Evolutionary conservation across 495 filamentous ascomycete species (phyloP).

Genomic region (Neurospora sp.): DNA sequence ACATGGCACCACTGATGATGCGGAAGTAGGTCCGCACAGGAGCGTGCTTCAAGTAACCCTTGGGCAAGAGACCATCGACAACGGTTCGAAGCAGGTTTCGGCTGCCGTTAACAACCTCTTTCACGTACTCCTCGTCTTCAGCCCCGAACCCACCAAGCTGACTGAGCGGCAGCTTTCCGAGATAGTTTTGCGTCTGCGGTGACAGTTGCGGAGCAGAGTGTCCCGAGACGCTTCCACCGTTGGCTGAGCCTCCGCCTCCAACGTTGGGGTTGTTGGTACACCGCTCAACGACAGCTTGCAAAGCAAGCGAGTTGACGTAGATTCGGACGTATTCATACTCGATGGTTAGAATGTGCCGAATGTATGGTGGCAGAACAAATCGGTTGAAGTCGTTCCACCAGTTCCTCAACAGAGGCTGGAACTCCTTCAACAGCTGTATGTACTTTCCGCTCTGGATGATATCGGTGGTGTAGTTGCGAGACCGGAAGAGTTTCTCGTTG

Average conservation of each 20-base stretch:
- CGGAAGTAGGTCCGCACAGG: constrained; percentile 91
- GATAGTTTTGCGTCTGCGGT: constrained; percentile 48
- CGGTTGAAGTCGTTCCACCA: constrained; percentile 70
- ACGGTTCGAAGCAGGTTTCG: constrained; percentile 75
- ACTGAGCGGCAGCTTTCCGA: constrained; percentile 44
- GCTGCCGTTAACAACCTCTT: constrained; percentile 78
- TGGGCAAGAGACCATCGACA: constrained; percentile 70
- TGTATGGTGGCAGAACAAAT: constrained; percentile 59
- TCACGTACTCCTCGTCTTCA: constrained; percentile 67
- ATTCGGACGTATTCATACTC: constrained; percentile 85
- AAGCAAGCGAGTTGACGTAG: constrained; percentile 83
- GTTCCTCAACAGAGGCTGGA: constrained; percentile 61
- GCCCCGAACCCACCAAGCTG: constrained; percentile 45
- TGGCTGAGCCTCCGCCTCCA: constrained; percentile 32
- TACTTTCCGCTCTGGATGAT: constrained; percentile 81
- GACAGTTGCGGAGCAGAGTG: constrained; percentile 38
- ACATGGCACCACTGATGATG: constrained; percentile 90
- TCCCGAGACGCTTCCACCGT: constrained; percentile 27
- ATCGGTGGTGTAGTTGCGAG: constrained; percentile 70
- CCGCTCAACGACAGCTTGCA: constrained; percentile 91
- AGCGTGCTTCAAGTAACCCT: constrained; percentile 78
- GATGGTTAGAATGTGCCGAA: constrained; percentile 76
- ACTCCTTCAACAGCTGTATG: constrained; percentile 64
- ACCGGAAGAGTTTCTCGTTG: constrained; percentile 76
- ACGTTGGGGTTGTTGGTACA: constrained; percentile 59